Percentiles rank a stretch among this genome's conserved stretches.
Evolutionary conservation across 2,329 filamentous ascomycete species (phyloP).

Genomic region (Bipolaris zeicola): DNA sequence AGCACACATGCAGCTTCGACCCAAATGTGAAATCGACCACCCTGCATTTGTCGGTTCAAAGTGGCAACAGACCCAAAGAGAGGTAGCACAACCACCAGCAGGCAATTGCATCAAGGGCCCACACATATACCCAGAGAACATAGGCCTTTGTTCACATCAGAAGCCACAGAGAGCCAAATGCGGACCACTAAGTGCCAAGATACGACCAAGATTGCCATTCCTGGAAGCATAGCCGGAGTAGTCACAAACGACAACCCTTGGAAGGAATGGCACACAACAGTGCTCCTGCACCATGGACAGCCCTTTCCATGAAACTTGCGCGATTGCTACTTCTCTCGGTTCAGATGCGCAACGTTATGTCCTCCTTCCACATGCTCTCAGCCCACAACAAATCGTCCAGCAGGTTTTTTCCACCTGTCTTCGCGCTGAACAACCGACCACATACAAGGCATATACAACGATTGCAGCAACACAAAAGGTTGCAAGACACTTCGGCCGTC

Average conservation of each 20-base stretch:
- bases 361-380: not conserved
- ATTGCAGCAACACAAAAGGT: not conserved
- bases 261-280: not conserved
- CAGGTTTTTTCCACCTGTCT: slow-evolving; percentile 3
- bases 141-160: not conserved
- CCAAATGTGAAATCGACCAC: slow-evolving; percentile 1
- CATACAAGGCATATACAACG: not conserved
- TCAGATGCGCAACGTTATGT: not conserved
- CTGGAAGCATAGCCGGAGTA: not conserved
- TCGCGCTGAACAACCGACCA: slow-evolving; percentile 6
- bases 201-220: not conserved
- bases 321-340: not conserved
- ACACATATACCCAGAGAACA: not conserved
- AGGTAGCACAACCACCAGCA: not conserved
- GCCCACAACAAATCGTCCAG: slow-evolving; percentile 13
- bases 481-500: not conserved
- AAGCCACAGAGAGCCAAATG: not conserved
- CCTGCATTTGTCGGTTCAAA: not conserved
- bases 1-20: not conserved
- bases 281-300: not conserved
- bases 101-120: not conserved
- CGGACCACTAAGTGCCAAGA: not conserved
- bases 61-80: not conserved
- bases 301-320: not conserved
- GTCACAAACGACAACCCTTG: not conserved